Evolutionary conservation across 2,329 filamentous ascomycete species (phyloP).

Genomic region (Clonostachys chloroleuca): DNA sequence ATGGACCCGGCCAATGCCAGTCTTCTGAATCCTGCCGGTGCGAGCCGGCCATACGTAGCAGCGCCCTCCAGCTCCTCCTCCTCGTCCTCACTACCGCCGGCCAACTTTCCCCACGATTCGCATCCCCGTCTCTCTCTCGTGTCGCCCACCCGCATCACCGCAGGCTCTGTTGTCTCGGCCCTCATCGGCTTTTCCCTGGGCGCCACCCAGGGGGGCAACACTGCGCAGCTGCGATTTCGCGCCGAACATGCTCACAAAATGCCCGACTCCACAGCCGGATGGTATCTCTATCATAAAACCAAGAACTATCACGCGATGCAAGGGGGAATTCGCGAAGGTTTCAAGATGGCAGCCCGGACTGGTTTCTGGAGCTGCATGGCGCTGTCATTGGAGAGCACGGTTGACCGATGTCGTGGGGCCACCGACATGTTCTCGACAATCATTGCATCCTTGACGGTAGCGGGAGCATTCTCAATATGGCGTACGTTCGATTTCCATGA

Average conservation of each 20-base stretch:
- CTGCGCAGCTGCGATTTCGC: conserved; percentile 77
- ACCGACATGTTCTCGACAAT: conserved; percentile 79
- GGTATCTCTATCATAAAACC: conserved; percentile 98
- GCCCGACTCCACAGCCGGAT: conserved; percentile 75
- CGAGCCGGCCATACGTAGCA: too few relatives aligned
- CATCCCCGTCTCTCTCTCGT: conserved; percentile 56
- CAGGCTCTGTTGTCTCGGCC: conserved; percentile 61
- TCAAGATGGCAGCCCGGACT: conserved; percentile 68
- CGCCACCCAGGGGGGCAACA: conserved; percentile 66
- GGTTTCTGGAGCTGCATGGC: conserved; percentile 72
- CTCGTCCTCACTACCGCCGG: conserved; percentile 8
- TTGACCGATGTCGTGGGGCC: conserved; percentile 66
- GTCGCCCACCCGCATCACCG: conserved; percentile 59
- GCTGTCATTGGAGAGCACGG: conserved; percentile 77
- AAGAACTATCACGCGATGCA: conserved; percentile 89
- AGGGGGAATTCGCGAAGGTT: conserved; percentile 73
- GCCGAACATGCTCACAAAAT: conserved; percentile 96
- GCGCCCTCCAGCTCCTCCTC: not conserved
- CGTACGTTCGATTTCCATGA: conserved; percentile 47
- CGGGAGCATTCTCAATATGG: conserved; percentile 82
- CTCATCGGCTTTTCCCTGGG: conserved; percentile 68
- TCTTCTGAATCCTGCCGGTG: too few relatives aligned
- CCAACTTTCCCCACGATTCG: conserved; percentile 16
- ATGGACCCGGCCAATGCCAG: conserved; percentile 1
- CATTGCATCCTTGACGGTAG: conserved; percentile 77